These are phyloP conservation scores for Nidula niveotomentosa DNA, from an alignment of 1,284 basidiomycete genomes.

Conservation along the genomic window DNA sequence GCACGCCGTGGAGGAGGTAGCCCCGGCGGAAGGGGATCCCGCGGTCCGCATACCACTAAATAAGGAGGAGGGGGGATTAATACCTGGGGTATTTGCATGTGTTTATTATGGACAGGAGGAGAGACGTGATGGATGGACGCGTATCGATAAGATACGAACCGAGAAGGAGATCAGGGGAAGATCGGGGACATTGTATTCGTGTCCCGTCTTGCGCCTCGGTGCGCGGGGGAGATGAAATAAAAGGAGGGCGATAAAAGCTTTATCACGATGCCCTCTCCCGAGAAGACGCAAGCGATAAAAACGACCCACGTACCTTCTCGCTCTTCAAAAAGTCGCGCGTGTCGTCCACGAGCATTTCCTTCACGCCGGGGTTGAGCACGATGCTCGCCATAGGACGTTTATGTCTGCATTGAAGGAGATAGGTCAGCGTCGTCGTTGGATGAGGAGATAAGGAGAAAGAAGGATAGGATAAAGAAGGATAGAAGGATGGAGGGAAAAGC, in stretches of 20 bases:
- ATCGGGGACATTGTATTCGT: too few species aligned
- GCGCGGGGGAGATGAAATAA: background rate
- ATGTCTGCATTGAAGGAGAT: conserved; percentile 38
- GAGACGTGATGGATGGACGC: too few species aligned
- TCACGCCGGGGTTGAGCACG: conserved; percentile 79
- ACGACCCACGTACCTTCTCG: conserved; percentile 55
- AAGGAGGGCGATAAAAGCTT: background rate
- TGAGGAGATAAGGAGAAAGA: too few species aligned
- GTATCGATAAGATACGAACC: too few species aligned
- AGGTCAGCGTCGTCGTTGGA: too few species aligned
- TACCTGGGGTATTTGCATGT: too few species aligned
- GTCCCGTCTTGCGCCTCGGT: background rate
- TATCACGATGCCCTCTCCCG: background rate
- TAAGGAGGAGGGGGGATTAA: background rate
- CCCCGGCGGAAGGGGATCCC: conserved; percentile 84
- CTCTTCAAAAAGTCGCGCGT: conserved; percentile 80
- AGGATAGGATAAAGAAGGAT: too few species aligned
- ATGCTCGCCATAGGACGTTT: conserved; percentile 80
- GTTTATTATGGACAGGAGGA: too few species aligned
- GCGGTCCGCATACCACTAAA: conserved; percentile 64
- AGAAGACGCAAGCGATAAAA: background rate
- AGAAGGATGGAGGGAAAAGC: too few species aligned
- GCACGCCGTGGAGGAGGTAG: conserved; percentile 79
- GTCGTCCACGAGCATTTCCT: conserved; percentile 80
- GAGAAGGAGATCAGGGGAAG: too few species aligned